Evolutionary conservation across 768 basidiomycete species (phyloP).

Genomic region (Tubosaeta brunneosetosa): DNA sequence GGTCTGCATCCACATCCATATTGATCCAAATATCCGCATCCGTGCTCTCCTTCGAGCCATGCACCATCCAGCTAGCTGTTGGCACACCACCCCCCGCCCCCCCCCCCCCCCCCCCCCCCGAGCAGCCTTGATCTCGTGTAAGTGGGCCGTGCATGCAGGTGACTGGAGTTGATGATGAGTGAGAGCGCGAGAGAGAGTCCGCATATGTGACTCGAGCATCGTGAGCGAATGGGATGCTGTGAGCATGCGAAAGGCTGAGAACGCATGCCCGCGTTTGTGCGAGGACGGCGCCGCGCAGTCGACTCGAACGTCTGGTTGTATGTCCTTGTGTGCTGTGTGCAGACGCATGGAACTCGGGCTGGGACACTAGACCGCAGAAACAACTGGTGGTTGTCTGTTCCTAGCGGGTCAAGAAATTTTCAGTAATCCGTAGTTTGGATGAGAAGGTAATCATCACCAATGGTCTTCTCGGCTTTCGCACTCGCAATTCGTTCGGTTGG

Average conservation of each 20-base stretch:
- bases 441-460: slow-evolving; percentile 2
- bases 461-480: slow-evolving; percentile 12
- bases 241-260: slow-evolving; percentile 17
- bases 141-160: slow-evolving; percentile 42
- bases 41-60: too few species aligned
- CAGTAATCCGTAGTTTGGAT: background rate
- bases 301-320: background rate
- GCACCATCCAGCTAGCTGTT: too few species aligned
- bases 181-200: too few species aligned
- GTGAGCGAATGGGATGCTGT: slow-evolving; percentile 14
- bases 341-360: background rate
- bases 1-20: too few species aligned
- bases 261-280: slow-evolving; percentile 8
- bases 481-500: slow-evolving; percentile 14
- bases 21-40: too few species aligned
- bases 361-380: background rate
- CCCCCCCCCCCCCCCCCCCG: slow-evolving; percentile 9
- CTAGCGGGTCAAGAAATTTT: background rate
- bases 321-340: background rate
- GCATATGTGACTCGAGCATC: slow-evolving; percentile 22
- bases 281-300: background rate
- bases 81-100: slow-evolving; percentile 1
- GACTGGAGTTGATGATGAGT: slow-evolving; percentile 21
- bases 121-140: slow-evolving; percentile 52
- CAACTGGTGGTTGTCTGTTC: background rate